Evolutionary conservation across 352 stramenopile genomes (phyloP).

Genomic region (Pythium scleroteichum): DNA sequence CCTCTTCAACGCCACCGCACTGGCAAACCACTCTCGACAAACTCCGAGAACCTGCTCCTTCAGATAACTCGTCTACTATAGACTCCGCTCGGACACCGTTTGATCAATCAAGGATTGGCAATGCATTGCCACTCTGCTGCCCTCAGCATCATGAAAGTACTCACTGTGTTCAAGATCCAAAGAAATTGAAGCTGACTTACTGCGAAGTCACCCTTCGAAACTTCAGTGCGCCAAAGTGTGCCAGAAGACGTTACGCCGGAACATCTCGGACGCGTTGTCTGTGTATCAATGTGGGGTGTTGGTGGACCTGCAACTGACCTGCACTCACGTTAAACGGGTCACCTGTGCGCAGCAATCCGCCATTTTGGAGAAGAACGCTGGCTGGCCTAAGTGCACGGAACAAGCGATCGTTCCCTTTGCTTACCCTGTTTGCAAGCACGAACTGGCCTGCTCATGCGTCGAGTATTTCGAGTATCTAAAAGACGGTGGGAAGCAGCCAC

Average conservation of each 20-base stretch:
- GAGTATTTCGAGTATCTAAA: slow-evolving; percentile 55
- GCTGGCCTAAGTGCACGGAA: slow-evolving; percentile 61
- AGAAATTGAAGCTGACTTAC: slow-evolving; percentile 61
- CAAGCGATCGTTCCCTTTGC: slow-evolving; percentile 60
- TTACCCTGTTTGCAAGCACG: slow-evolving; percentile 74
- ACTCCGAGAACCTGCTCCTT: slow-evolving; percentile 43
- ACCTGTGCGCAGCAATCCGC: slow-evolving; percentile 46
- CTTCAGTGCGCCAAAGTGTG: slow-evolving; percentile 62
- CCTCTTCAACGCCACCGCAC: slow-evolving; percentile 43
- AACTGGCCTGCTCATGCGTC: slow-evolving; percentile 58
- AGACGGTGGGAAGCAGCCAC: slow-evolving; percentile 23
- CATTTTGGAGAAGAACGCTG: slow-evolving; percentile 32
- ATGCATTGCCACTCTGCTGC: slow-evolving; percentile 74
- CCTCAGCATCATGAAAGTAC: slow-evolving; percentile 57
- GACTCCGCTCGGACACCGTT: slow-evolving; percentile 41
- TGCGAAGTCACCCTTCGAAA: slow-evolving; percentile 63
- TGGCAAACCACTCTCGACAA: slow-evolving; percentile 76
- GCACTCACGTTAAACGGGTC: slow-evolving; percentile 57
- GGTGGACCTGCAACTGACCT: slow-evolving; percentile 65
- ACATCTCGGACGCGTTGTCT: slow-evolving; percentile 44
- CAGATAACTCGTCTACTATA: slow-evolving; percentile 33
- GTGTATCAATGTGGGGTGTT: slow-evolving; percentile 56
- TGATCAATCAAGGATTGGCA: slow-evolving; percentile 46
- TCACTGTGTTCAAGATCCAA: slow-evolving; percentile 21
- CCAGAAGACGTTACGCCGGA: slow-evolving; percentile 11